These are phyloP conservation scores for Scutellaria galericulata DNA, from an alignment of 257 asterid genomes.

Conservation along the genomic window DNA sequence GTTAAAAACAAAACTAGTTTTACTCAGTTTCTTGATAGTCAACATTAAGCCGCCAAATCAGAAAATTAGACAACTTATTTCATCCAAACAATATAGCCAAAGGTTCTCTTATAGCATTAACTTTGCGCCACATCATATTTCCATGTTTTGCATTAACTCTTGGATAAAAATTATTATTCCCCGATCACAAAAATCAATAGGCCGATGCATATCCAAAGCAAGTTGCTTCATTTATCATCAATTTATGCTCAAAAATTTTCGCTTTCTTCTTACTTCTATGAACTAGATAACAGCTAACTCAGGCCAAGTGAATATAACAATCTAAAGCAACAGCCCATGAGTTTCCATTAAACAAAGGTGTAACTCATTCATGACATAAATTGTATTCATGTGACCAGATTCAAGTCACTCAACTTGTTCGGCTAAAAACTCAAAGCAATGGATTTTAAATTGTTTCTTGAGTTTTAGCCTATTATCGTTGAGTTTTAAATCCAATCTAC, in stretches of 20 bases:
- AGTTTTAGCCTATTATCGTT: too few relatives aligned
- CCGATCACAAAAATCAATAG: neutral
- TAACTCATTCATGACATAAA: too few relatives aligned
- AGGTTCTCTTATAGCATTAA: slow-evolving; percentile 3
- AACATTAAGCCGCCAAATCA: neutral
- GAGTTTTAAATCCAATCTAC: too few relatives aligned
- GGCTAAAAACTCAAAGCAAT: too few relatives aligned
- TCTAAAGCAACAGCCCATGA: neutral
- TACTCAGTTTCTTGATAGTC: too few relatives aligned
- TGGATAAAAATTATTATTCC: neutral
- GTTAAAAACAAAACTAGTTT: too few relatives aligned
- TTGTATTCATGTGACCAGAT: too few relatives aligned
- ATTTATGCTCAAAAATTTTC: slow-evolving; percentile 15
- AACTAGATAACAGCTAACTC: neutral
- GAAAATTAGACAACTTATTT: neutral
- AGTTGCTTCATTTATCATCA: neutral
- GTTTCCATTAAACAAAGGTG: neutral
- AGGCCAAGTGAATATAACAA: neutral
- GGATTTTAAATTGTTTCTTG: too few relatives aligned
- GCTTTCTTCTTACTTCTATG: neutral
- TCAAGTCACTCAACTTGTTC: too few relatives aligned
- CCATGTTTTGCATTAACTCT: neutral
- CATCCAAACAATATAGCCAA: slow-evolving; percentile 10
- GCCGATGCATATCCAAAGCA: neutral
- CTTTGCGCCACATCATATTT: neutral